These are phyloP conservation scores for Cladosporium sp. DNA, from an alignment of 2,329 filamentous ascomycete species.

Conservation along the genomic window DNA sequence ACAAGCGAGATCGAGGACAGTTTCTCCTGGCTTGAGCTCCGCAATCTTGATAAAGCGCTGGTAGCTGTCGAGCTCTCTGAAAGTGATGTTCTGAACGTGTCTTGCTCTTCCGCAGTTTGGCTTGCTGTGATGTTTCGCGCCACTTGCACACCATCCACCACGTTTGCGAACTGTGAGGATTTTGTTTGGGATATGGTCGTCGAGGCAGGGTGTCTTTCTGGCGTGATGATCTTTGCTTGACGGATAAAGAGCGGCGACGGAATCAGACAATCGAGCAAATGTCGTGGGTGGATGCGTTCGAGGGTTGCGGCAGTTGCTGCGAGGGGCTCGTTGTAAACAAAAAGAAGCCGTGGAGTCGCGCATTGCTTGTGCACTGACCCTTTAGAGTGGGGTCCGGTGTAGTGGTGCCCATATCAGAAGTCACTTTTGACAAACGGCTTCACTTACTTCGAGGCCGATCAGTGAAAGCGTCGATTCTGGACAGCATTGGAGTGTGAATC, in stretches of 20 bases:
- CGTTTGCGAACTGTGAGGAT: not conserved
- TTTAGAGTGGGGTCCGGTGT: not conserved
- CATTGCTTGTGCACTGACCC: not conserved
- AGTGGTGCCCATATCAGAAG: not conserved
- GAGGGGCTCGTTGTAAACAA: not conserved
- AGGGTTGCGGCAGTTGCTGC: not conserved
- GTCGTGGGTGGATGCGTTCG: not conserved
- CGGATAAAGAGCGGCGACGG: not conserved
- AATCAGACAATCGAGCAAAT: not conserved
- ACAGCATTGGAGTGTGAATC: not conserved
- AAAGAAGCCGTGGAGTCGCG: not conserved
- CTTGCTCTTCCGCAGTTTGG: not conserved
- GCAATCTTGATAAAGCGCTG: conserved; percentile 31
- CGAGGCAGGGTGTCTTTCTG: not conserved
- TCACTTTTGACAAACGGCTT: not conserved
- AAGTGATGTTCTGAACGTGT: not conserved
- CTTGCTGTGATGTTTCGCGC: not conserved
- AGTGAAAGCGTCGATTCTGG: not conserved
- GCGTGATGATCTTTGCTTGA: not conserved
- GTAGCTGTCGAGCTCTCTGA: conserved; percentile 25
- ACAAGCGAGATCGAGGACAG: conserved; percentile 47
- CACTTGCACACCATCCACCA: not conserved
- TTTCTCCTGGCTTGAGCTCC: conserved; percentile 35
- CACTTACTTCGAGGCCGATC: not conserved
- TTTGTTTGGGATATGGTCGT: not conserved